Conservation (phyloP, 345 rosid genomes). For the Ceriops decandra region DNA sequence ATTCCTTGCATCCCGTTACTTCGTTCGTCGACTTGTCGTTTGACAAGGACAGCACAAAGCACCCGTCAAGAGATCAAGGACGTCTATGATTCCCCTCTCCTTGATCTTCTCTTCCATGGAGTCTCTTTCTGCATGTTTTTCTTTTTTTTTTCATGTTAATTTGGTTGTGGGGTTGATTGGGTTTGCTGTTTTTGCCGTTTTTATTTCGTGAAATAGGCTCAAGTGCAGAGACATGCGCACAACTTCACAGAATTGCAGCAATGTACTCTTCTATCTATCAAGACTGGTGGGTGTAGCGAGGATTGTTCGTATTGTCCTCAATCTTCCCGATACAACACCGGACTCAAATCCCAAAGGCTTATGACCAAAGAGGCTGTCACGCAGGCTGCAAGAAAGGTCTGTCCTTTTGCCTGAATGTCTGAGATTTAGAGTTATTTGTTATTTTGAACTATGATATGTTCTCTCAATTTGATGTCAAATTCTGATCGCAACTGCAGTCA, state of each 20-base stretch:
- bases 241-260: constrained; percentile 98
- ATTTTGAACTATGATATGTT: background rate
- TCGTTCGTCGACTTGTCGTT: no score
- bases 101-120: constrained; percentile 77
- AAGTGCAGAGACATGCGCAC: constrained; percentile 92
- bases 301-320: constrained; percentile 98
- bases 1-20: no score
- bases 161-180: background rate
- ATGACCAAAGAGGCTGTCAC: constrained; percentile 75
- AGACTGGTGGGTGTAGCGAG: constrained; percentile 98
- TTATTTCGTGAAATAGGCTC: constrained; percentile 47
- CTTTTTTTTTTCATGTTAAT: background rate
- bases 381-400: constrained; percentile 74
- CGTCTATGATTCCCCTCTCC: constrained; percentile 67
- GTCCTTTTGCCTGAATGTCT: background rate
- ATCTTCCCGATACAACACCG: constrained; percentile 81
- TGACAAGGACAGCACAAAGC: no score
- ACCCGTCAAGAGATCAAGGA: constrained; percentile 53
- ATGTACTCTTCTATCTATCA: constrained; percentile 91
- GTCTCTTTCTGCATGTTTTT: constrained; percentile 21
- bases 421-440: background rate
- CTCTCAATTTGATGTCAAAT: no score
- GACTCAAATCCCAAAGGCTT: constrained; percentile 76
- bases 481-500: background rate
- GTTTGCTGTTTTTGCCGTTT: background rate